These are phyloP conservation scores for Bipolaris zeicola DNA, from an alignment of 2,329 filamentous ascomycete genomes.

Conservation along the genomic window DNA sequence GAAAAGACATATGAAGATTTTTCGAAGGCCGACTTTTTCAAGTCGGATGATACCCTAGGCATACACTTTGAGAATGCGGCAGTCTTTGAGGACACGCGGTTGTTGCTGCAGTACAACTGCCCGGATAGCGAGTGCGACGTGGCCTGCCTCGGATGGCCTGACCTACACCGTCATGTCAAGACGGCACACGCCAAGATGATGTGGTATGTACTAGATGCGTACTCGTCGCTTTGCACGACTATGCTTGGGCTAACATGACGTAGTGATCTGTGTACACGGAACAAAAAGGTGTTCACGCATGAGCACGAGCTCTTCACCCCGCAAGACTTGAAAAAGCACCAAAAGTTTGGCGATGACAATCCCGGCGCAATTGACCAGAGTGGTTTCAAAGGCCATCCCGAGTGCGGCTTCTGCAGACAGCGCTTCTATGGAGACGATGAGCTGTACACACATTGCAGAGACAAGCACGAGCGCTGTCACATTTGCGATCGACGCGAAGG, in stretches of 20 bases:
- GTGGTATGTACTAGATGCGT: slow-evolving; percentile 59
- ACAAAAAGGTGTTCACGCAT: slow-evolving; percentile 98
- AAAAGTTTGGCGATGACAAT: slow-evolving; percentile 87
- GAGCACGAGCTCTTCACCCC: slow-evolving; percentile 91
- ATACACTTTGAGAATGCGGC: slow-evolving; percentile 89
- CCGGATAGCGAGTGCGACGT: slow-evolving; percentile 84
- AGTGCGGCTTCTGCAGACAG: slow-evolving; percentile 89
- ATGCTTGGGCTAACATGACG: slow-evolving; percentile 11
- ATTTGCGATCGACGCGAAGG: slow-evolving; percentile 76
- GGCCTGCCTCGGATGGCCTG: slow-evolving; percentile 80
- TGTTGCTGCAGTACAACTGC: slow-evolving; percentile 92
- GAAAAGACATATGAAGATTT: slow-evolving; percentile 89
- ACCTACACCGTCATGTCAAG: slow-evolving; percentile 81
- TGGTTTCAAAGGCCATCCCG: slow-evolving; percentile 92
- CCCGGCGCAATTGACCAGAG: slow-evolving; percentile 90
- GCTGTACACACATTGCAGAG: slow-evolving; percentile 88
- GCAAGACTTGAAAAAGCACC: slow-evolving; percentile 81
- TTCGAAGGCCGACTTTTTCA: slow-evolving; percentile 71
- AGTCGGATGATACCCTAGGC: slow-evolving; percentile 81
- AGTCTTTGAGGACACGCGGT: slow-evolving; percentile 87
- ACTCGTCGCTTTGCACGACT: no score
- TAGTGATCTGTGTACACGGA: slow-evolving; percentile 83
- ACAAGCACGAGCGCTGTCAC: slow-evolving; percentile 93
- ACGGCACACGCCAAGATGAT: slow-evolving; percentile 82
- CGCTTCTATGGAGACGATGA: slow-evolving; percentile 97